A percentile compares a stretch with the other conserved stretches of the same genome.
These are phyloP conservation scores for Agaricus blazei DNA, from an alignment of 768 basidiomycete genomes.

Conservation along the genomic window DNA sequence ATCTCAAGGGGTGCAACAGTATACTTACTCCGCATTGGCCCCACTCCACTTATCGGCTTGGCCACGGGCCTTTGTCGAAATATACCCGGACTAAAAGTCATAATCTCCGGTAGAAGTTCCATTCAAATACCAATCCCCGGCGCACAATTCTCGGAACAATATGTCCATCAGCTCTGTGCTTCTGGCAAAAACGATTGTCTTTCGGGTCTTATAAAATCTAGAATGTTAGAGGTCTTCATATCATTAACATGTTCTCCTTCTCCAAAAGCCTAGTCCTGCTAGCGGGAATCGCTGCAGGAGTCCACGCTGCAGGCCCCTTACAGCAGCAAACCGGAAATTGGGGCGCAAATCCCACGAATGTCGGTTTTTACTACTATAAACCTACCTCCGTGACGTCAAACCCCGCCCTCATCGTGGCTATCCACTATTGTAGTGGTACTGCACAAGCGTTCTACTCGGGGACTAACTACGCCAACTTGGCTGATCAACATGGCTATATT, in stretches of 20 bases:
- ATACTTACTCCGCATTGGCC: too few relatives aligned
- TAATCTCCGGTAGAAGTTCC: too few relatives aligned
- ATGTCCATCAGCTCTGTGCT: too few relatives aligned
- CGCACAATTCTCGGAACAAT: too few relatives aligned
- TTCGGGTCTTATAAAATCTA: too few relatives aligned
- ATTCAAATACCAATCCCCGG: too few relatives aligned
- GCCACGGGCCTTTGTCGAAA: too few relatives aligned
- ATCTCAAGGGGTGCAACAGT: too few relatives aligned
- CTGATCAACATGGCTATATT: constrained; percentile 44
- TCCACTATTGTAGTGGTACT: constrained; percentile 48
- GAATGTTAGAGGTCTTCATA: too few relatives aligned
- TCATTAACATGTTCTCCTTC: constrained; percentile 15
- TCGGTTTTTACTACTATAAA: constrained; percentile 41
- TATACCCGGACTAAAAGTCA: too few relatives aligned
- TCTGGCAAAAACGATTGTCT: too few relatives aligned
- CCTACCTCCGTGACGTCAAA: constrained; percentile 31
- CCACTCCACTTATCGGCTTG: too few relatives aligned
- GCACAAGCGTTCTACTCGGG: constrained; percentile 47
- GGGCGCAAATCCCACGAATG: constrained; percentile 49
- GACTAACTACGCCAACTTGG: constrained; percentile 43
- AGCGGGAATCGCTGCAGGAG: constrained; percentile 12
- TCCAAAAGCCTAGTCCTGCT: constrained; percentile 14
- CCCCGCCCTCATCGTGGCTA: constrained; percentile 46
- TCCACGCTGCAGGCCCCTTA: constrained; percentile 25
- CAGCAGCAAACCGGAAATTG: constrained; percentile 38